Evolutionary conservation across 2,329 filamentous ascomycete genomes (phyloP).

Genomic region (Microsporum audouinii): DNA sequence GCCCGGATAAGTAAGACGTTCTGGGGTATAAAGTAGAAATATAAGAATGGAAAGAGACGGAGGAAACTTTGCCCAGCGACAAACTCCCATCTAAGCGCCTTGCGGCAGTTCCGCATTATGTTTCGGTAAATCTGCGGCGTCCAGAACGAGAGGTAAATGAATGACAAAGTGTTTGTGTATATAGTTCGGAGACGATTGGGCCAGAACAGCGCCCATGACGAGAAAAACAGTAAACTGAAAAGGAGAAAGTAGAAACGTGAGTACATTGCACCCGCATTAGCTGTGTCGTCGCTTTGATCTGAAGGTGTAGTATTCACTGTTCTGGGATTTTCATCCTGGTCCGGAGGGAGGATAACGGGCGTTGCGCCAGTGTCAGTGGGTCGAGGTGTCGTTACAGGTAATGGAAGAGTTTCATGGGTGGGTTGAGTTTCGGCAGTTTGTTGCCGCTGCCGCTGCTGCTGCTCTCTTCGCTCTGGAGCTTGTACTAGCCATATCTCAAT

Average conservation of each 20-base stretch:
- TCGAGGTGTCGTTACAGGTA: conserved; percentile 40
- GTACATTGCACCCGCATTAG: conserved; percentile 48
- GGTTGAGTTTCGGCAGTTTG: conserved; percentile 11
- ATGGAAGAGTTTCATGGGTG: conserved; percentile 14
- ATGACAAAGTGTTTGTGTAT: conserved; percentile 52
- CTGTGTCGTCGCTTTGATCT: conserved; percentile 26
- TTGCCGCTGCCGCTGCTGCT: conserved; percentile 16
- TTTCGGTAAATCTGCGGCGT: conserved; percentile 86
- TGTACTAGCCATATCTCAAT: conserved; percentile 58
- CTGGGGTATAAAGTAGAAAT: conserved; percentile 66
- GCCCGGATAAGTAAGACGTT: conserved; percentile 72
- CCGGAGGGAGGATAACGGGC: conserved; percentile 48
- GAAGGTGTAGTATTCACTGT: conserved; percentile 28
- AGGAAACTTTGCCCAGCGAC: conserved; percentile 71
- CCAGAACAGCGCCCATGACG: conserved; percentile 48
- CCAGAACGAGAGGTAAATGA: conserved; percentile 83
- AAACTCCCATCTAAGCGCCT: conserved; percentile 84
- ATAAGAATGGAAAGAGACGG: conserved; percentile 67
- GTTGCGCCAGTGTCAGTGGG: conserved; percentile 39
- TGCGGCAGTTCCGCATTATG: conserved; percentile 77
- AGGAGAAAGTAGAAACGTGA: conserved; percentile 51
- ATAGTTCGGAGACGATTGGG: conserved; percentile 41
- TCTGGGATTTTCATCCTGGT: conserved; percentile 38
- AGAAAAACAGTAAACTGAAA: conserved; percentile 46
- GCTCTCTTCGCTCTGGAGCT: conserved; percentile 32